phyloP scores from a whole-genome alignment of 441 rosid species.

The Gossypium lobatum region DNA sequence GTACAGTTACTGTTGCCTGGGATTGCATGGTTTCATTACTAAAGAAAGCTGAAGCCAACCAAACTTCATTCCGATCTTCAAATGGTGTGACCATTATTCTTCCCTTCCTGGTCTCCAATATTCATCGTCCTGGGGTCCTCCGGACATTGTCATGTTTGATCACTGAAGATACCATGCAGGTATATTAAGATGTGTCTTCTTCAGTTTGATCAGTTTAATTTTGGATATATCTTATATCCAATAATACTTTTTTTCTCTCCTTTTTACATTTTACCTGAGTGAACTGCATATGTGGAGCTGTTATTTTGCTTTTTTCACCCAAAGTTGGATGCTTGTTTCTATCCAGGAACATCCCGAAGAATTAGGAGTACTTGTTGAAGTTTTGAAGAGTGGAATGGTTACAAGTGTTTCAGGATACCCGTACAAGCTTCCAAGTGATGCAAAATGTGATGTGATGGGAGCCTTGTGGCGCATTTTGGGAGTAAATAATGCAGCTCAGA shows the following conservation, averaged over 20 bases:
- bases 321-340: neutral
- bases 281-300: neutral
- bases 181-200: constrained; percentile 26
- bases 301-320: neutral
- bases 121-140: constrained; percentile 94
- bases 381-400: constrained; percentile 98
- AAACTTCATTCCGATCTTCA: constrained; percentile 83
- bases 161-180: constrained; percentile 88
- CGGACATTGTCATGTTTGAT: constrained; percentile 91
- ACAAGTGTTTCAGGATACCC: constrained; percentile 87
- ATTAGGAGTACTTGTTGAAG: constrained; percentile 83
- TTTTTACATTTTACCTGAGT: neutral
- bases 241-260: constrained; percentile 4
- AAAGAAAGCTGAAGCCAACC: constrained; percentile 95
- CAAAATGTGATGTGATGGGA: constrained; percentile 98
- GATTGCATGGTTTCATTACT: constrained; percentile 91
- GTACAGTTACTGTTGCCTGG: constrained; percentile 86
- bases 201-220: constrained; percentile 7
- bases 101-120: constrained; percentile 75
- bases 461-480: constrained; percentile 97
- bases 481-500: constrained; percentile 77
- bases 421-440: constrained; percentile 82
- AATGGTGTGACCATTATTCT: constrained; percentile 86
- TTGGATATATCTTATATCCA: constrained; percentile 8
- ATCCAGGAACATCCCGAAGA: constrained; percentile 90